phyloP scores from a whole-genome alignment of 2,329 filamentous ascomycete genomes.

The Exophiala spinifera region DNA sequence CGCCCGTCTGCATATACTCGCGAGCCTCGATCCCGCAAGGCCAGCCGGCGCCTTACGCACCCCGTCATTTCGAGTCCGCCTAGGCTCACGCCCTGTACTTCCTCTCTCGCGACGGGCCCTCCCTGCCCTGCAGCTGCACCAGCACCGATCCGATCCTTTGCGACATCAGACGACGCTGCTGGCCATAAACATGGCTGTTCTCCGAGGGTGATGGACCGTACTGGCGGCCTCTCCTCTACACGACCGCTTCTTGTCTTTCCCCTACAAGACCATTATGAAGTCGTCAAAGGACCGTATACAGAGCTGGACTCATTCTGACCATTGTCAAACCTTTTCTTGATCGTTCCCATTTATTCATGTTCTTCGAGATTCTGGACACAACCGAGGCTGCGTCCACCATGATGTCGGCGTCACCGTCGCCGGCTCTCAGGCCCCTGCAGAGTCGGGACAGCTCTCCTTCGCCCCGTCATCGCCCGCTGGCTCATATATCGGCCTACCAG shows the following conservation, averaged over 20 bases:
- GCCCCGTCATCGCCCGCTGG: constrained; percentile 17
- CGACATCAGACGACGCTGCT: constrained; percentile 16
- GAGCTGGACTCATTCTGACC: constrained; percentile 25
- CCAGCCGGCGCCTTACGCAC: constrained; percentile 16
- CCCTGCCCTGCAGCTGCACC: constrained; percentile 21
- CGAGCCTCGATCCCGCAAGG: constrained; percentile 11
- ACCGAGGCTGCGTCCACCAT: not conserved
- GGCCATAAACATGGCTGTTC: constrained; percentile 9
- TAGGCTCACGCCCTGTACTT: constrained; percentile 17
- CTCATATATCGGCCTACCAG: constrained; percentile 24
- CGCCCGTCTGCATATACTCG: constrained; percentile 7
- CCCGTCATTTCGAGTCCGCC: constrained; percentile 7
- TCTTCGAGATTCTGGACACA: too few species aligned
- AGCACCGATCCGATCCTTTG: constrained; percentile 13
- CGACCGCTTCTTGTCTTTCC: constrained; percentile 3
- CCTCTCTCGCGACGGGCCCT: not conserved
- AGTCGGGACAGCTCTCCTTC: constrained; percentile 21
- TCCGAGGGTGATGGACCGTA: constrained; percentile 10
- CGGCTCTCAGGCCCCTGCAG: constrained; percentile 14
- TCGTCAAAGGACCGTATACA: constrained; percentile 20
- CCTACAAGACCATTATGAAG: constrained; percentile 20
- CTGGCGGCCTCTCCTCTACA: constrained; percentile 3
- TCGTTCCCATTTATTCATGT: too few species aligned
- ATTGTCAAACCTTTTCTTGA: too few species aligned
- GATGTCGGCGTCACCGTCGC: constrained; percentile 18